Base-by-base conservation (phyloP, 371 early-diverging fungal genomes). In the Mortierella sp. region DNA sequence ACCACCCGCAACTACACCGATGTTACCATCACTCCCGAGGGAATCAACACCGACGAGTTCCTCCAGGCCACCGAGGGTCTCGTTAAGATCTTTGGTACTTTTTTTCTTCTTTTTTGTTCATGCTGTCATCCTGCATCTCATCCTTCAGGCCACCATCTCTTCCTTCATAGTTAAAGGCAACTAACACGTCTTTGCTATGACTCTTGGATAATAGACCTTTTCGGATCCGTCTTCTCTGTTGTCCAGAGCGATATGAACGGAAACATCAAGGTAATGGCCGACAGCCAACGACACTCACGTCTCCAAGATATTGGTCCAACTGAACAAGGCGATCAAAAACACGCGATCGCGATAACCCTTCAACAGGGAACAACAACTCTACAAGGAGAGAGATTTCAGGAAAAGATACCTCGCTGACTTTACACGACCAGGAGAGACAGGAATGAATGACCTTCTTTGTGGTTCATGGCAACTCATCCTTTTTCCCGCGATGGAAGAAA, bases 201-300 rank as follows among this genome's bases (percentile, higher is more conserved):
- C 6, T 24, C 35, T 35, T 14, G 18, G 11, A 3, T 49, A 70
- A 16, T 87, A 95, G 96, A 95, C 78, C 76, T 92, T 29, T 91
- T 96, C 51, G 93, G 93, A 35, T 77, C 93, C 54, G 97, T 97
- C 1, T 98, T 99, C 84, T 75, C 87, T 38, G 92, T 95, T 16
- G 97, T 99, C 75, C 96, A 97, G 88, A 90, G 89, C 43, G 99
- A 98, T 84, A 96, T 99, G 92, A 92, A 89, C 71, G 97, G 97
- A 80, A 98, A 98, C 90, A 91, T 98, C 78, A 89, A 90, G 82
- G 97, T 97, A 91, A 76, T 79, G 70, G 41, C 72, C 71, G 54
- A 41, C 68, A 21, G 16, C 24, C 72, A 16, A 18, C 35, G 24
- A n/a, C 56, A 55, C 58, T 24, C 14, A 29, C 60, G 60, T 21